phyloP scores from a whole-genome alignment of 2,329 filamentous ascomycete genomes.

The Rhynchosporium graminicola region DNA sequence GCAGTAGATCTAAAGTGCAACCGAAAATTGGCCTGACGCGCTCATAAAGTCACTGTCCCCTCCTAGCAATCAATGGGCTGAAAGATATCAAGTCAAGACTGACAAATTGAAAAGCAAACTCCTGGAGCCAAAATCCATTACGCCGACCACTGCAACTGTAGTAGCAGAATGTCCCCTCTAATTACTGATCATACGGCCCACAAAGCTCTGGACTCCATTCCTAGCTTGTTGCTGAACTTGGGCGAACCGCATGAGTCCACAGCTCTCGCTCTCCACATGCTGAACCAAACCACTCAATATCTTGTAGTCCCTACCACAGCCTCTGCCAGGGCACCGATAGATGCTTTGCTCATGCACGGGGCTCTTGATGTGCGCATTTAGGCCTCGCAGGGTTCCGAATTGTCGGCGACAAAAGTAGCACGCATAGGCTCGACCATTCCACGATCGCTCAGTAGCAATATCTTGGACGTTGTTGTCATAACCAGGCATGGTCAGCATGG shows the following conservation, averaged over 20 bases:
- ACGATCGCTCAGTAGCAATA: conserved; percentile 45
- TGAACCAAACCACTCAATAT: conserved; percentile 31
- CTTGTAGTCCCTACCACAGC: conserved; percentile 30
- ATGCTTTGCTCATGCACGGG: conserved; percentile 50
- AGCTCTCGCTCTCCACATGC: conserved; percentile 37
- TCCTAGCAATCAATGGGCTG: too few relatives aligned
- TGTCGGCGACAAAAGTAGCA: conserved; percentile 55
- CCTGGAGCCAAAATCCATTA: too few relatives aligned
- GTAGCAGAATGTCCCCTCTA: not conserved
- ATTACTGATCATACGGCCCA: conserved; percentile 41
- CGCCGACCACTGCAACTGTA: not conserved
- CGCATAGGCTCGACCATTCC: conserved; percentile 49
- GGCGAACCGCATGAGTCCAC: conserved; percentile 34
- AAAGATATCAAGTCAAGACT: not conserved
- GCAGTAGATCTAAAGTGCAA: too few relatives aligned
- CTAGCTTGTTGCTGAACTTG: conserved; percentile 27
- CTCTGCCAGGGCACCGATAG: conserved; percentile 29
- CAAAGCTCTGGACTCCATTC: conserved; percentile 30
- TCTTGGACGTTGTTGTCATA: conserved; percentile 41
- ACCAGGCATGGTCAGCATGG: conserved; percentile 49
- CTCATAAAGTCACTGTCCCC: too few relatives aligned
- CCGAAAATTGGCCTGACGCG: too few relatives aligned
- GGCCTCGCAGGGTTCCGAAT: conserved; percentile 42
- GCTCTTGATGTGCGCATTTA: conserved; percentile 58
- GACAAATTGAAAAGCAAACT: not conserved